Percentiles rank a stretch among this genome's conserved stretches.
phyloP scores from a whole-genome alignment of 495 filamentous ascomycete species.

The Lentithecium fluviatile region DNA sequence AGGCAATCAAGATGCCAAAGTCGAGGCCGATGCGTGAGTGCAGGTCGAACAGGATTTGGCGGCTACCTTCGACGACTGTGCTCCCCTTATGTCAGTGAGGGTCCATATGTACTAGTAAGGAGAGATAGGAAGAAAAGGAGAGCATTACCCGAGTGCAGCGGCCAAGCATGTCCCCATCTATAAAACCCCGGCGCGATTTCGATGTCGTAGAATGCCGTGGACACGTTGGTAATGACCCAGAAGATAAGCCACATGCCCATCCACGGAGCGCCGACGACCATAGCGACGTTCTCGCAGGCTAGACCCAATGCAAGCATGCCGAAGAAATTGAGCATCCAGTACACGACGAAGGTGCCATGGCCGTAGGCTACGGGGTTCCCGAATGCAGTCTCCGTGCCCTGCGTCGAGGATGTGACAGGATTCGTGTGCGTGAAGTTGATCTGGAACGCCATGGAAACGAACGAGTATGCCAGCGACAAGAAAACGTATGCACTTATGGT shows the following conservation, averaged over 20 bases:
- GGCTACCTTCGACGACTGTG: slow-evolving; percentile 59
- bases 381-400: slow-evolving; percentile 44
- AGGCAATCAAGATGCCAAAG: slow-evolving; percentile 62
- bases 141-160: slow-evolving; percentile 60
- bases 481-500: slow-evolving; percentile 63
- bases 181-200: slow-evolving; percentile 61
- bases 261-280: slow-evolving; percentile 65
- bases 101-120: background rate
- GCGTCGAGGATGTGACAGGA: slow-evolving; percentile 37
- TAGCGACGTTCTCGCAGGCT: slow-evolving; percentile 68
- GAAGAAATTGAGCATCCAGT: slow-evolving; percentile 72
- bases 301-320: slow-evolving; percentile 67
- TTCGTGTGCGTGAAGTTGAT: slow-evolving; percentile 54
- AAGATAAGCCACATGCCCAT: slow-evolving; percentile 70
- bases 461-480: slow-evolving; percentile 62
- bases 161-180: slow-evolving; percentile 68
- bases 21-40: slow-evolving; percentile 61
- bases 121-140: no score
- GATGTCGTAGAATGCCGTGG: slow-evolving; percentile 61
- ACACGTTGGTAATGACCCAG: slow-evolving; percentile 71
- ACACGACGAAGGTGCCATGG: slow-evolving; percentile 60
- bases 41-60: slow-evolving; percentile 62
- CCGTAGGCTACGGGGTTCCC: slow-evolving; percentile 55
- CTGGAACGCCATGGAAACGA: slow-evolving; percentile 50
- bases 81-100: slow-evolving; percentile 3